Evolutionary conservation across 805 yeast genomes (phyloP), one percentile per base, ranked within the genome.

Genomic region (Ogataea chonburiensis): DNA sequence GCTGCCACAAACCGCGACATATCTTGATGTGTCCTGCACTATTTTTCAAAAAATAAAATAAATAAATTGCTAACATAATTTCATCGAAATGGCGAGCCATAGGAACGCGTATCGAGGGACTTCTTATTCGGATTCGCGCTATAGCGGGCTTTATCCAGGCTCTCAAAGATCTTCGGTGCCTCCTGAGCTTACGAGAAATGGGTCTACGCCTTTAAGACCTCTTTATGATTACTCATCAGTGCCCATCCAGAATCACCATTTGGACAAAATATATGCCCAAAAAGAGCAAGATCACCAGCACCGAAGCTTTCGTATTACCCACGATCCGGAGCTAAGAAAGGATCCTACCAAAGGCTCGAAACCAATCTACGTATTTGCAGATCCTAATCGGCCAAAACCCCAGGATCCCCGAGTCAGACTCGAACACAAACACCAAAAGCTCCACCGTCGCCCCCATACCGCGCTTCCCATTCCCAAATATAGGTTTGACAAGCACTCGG

Each of bases 401-500:
- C 11, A 9, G 3, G 60, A 56, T 36, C 60, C 61, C 17, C 43
- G 61, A 34, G 8, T 9, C 11, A 34, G 5, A 17, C 39, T 4
- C 34, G 37, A 14, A 12, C 20, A 30, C 24, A 37, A 30, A 23
- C 35, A 29, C 23, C 32, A 30, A 10, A 45, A 30, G 24, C 44
- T 43, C 9, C 33, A 17, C 17, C 41, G 40, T 29, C 40, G 35
- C 20, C 35, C 26, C 5, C 35, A 17, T 19, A 34, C 46, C 2
- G 18, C 44, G 1, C 24, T 38, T 5, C 28, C 42, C 5, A 31
- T 46, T 24, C 49, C 64, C 4, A 65, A 64, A 40, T 71, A 68
- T 46, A 47, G 56, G 5, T 85, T 71, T 55, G 95, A 87, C 56
- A 71, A 78, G 40, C 68, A 81, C 50, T 85, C 94, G 0, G 54